Conservation (phyloP, 768 basidiomycete genomes). For the Lentinula sp. region DNA sequence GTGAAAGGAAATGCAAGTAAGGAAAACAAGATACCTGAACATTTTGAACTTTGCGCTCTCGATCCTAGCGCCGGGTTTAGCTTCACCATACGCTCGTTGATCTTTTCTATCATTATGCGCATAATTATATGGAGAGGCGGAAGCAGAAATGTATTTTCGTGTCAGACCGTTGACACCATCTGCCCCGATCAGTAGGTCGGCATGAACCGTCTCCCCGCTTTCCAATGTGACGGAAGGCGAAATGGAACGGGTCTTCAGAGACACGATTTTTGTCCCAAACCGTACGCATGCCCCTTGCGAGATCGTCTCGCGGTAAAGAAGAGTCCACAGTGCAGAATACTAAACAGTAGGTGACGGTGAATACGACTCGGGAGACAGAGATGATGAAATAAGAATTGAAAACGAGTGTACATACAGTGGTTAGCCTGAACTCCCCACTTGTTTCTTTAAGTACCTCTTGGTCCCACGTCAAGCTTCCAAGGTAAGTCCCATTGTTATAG, state of each 20-base stretch:
- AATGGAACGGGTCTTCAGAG: constrained; percentile 17
- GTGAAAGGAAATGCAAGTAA: background rate
- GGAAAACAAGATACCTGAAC: constrained; percentile 32
- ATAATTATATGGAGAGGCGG: constrained; percentile 9
- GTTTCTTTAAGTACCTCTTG: constrained; percentile 44
- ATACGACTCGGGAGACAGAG: background rate
- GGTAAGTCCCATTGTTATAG: constrained; percentile 35
- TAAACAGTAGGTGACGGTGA: constrained; percentile 15
- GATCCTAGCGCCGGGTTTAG: constrained; percentile 12
- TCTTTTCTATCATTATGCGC: constrained; percentile 14
- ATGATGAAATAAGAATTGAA: constrained; percentile 8
- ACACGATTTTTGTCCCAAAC: constrained; percentile 24
- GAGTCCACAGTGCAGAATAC: constrained; percentile 45
- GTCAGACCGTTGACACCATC: constrained; percentile 42
- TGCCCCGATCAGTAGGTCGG: constrained; percentile 52
- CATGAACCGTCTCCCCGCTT: constrained; percentile 34
- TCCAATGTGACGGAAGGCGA: constrained; percentile 25
- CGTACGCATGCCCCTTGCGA: constrained; percentile 37
- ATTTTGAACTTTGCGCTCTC: constrained; percentile 21
- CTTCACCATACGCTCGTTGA: constrained; percentile 2
- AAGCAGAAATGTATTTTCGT: constrained; percentile 19
- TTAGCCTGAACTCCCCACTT: constrained; percentile 29
- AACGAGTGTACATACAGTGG: constrained; percentile 28
- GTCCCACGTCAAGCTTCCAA: constrained; percentile 48
- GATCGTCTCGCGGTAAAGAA: constrained; percentile 42